phyloP scores from a whole-genome alignment of 345 rosid genomes.

The Raphanus sativus region DNA sequence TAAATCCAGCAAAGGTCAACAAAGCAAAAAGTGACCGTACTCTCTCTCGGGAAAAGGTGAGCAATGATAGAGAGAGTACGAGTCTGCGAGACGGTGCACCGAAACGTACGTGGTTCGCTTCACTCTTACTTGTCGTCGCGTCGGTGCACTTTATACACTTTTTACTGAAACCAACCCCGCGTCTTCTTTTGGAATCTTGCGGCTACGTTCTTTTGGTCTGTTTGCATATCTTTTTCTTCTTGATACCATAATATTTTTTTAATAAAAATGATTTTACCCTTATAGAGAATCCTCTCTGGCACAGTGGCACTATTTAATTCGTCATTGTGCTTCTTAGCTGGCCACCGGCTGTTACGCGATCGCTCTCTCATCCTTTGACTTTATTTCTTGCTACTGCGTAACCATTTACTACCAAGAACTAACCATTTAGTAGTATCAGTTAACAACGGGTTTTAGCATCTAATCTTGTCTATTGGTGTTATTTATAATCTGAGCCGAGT shows the following conservation, averaged over 20 bases:
- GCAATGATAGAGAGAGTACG: constrained; percentile 16
- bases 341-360: constrained; percentile 28
- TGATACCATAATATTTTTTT: background rate
- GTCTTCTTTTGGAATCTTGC: constrained; percentile 30
- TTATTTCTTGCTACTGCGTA: constrained; percentile 2
- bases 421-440: background rate
- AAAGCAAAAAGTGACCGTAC: constrained; percentile 32
- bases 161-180: constrained; percentile 31
- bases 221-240: background rate
- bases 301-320: constrained; percentile 38
- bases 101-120: constrained; percentile 17
- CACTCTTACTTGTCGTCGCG: constrained; percentile 41
- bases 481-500: background rate
- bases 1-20: constrained; percentile 35
- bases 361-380: constrained; percentile 29
- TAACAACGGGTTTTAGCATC: background rate
- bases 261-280: background rate
- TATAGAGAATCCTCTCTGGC: constrained; percentile 21
- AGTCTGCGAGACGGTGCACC: constrained; percentile 36
- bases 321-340: constrained; percentile 44
- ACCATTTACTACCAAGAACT: background rate
- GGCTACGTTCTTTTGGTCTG: constrained; percentile 10
- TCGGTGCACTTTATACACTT: constrained; percentile 36
- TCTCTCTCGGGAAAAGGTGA: constrained; percentile 7
- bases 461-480: background rate